phyloP scores from a whole-genome alignment of 164 flowering plant genomes.

The Aristolochia fimbriata region DNA sequence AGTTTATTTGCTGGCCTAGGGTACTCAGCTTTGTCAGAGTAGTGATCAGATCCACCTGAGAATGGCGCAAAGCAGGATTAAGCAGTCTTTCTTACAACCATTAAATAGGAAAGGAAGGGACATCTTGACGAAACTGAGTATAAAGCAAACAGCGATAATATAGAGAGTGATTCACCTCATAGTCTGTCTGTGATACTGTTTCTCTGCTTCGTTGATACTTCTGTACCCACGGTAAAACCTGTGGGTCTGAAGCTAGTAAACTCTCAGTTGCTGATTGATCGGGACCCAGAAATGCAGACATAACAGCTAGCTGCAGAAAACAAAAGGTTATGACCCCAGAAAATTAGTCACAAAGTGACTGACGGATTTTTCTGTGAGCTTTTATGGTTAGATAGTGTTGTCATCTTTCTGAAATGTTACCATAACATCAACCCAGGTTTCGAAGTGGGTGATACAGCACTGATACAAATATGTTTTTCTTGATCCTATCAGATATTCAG shows the following conservation, averaged over 20 bases:
- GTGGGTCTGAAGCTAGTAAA: conserved; percentile 58
- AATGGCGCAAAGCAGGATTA: neutral
- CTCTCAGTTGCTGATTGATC: conserved; percentile 75
- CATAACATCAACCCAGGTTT: too few relatives aligned
- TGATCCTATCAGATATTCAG: too few relatives aligned
- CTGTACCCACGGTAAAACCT: conserved; percentile 83
- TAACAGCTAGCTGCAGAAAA: conserved; percentile 66
- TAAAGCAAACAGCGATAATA: too few relatives aligned
- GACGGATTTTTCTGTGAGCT: too few relatives aligned
- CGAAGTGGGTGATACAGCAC: too few relatives aligned
- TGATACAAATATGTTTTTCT: too few relatives aligned
- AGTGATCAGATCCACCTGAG: conserved; percentile 87
- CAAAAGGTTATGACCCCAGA: too few relatives aligned
- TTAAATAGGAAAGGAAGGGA: neutral
- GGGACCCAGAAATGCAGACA: conserved; percentile 95
- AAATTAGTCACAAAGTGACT: too few relatives aligned
- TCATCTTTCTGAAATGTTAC: too few relatives aligned
- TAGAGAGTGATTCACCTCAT: conserved; percentile 43
- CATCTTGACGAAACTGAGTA: neutral
- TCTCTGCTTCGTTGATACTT: conserved; percentile 93
- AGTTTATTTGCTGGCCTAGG: conserved; percentile 78
- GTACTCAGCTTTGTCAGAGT: conserved; percentile 71
- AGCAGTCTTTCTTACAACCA: neutral
- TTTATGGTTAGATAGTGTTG: too few relatives aligned
- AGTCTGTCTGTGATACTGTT: conserved; percentile 87